These are phyloP conservation scores for Nicotiana rustica DNA, from an alignment of 305 asterid species.

Conservation along the genomic window DNA sequence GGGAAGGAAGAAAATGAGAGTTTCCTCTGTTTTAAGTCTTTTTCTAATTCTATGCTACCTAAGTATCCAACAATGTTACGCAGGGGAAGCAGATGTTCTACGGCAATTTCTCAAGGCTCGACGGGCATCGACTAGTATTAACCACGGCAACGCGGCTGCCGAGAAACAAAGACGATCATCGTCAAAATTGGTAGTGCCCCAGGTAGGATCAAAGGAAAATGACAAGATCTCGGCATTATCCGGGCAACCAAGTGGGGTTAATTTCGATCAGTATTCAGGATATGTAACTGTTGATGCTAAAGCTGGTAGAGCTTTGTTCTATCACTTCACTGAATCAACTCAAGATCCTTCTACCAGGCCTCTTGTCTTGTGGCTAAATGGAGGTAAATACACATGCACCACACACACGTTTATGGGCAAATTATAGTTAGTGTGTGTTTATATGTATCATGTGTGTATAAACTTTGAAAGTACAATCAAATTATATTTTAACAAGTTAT, in stretches of 20 bases:
- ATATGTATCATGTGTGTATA: too few relatives aligned
- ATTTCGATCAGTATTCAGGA: conserved; percentile 62
- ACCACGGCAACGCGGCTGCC: neutral
- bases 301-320: conserved; percentile 62
- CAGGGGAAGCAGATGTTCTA: conserved; percentile 38
- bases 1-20: conserved; percentile 40
- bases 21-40: conserved; percentile 23
- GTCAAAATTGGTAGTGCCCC: conserved; percentile 45
- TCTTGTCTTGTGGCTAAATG: conserved; percentile 72
- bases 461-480: too few relatives aligned
- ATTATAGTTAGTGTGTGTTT: too few relatives aligned
- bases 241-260: conserved; percentile 61
- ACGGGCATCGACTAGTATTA: neutral
- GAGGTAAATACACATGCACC: conserved; percentile 47
- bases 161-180: neutral
- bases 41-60: conserved; percentile 34
- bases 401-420: neutral
- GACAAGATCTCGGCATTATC: conserved; percentile 55
- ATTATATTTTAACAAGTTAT: too few relatives aligned
- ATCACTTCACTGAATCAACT: conserved; percentile 54
- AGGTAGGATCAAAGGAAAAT: conserved; percentile 52
- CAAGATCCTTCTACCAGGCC: conserved; percentile 53
- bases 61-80: conserved; percentile 43
- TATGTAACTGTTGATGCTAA: conserved; percentile 59
- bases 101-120: conserved; percentile 30